These are phyloP conservation scores for Trametes gibbosa DNA, from an alignment of 768 basidiomycete species.

Conservation along the genomic window DNA sequence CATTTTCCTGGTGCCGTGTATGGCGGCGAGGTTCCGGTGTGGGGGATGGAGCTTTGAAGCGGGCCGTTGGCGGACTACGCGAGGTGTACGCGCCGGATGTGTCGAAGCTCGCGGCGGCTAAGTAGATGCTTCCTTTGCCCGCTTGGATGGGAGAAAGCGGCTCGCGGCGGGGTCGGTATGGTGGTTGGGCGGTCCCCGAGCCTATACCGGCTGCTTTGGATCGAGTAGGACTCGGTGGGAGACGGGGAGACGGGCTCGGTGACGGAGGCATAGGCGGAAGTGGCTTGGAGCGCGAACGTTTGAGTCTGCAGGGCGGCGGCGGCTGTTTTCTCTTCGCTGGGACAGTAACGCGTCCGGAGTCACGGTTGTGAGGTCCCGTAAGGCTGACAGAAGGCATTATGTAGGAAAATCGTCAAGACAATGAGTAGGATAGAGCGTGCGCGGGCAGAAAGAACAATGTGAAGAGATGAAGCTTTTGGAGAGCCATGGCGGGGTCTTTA, in stretches of 20 bases:
- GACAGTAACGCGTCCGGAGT: neutral
- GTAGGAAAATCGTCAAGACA: neutral
- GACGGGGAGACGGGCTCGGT: neutral
- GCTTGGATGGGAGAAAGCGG: conserved; percentile 7
- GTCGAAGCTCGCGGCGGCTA: neutral
- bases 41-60: neutral
- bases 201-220: neutral
- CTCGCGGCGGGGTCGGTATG: neutral
- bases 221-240: neutral
- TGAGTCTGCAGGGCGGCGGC: neutral
- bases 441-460: neutral
- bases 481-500: conserved; percentile 10
- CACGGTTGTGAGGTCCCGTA: neutral
- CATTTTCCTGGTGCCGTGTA: neutral
- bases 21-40: neutral
- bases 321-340: neutral
- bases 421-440: neutral
- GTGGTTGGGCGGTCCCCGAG: neutral
- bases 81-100: neutral
- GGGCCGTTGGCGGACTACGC: neutral
- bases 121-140: neutral
- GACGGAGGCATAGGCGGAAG: conserved; percentile 1
- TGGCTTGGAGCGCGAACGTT: neutral
- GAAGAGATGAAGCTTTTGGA: neutral
- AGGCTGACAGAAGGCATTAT: conserved; percentile 6